Percentiles rank a stretch among this genome's conserved stretches.
phyloP scores from a whole-genome alignment of 768 basidiomycete genomes.

The Leccinum variicolor region DNA sequence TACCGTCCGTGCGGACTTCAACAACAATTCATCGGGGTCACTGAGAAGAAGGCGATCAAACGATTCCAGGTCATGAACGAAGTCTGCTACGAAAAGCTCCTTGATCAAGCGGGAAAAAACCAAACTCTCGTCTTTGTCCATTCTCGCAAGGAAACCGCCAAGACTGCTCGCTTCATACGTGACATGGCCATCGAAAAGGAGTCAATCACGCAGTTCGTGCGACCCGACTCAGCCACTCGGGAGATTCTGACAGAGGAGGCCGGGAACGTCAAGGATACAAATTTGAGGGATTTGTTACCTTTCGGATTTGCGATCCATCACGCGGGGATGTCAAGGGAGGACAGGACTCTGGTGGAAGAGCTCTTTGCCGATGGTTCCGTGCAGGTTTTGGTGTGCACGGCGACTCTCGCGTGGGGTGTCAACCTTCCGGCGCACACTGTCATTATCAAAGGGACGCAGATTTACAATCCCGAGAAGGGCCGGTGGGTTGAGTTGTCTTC shows the following conservation, averaged over 20 bases:
- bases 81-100: conserved; percentile 97
- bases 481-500: conserved; percentile 94
- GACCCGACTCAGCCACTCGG: conserved; percentile 85
- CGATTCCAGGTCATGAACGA: conserved; percentile 98
- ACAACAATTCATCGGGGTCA: conserved; percentile 96
- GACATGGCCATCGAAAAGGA: conserved; percentile 97
- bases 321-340: conserved; percentile 92
- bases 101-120: conserved; percentile 88
- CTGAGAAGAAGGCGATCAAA: conserved; percentile 99
- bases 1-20: conserved; percentile 94
- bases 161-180: conserved; percentile 91
- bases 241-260: conserved; percentile 88
- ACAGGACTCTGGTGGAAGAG: conserved; percentile 90
- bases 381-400: conserved; percentile 94
- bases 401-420: conserved; percentile 99
- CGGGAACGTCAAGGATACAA: conserved; percentile 74
- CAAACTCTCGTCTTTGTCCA: conserved; percentile 97
- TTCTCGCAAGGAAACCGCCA: conserved; percentile 96
- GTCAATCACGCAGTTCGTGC: conserved; percentile 94
- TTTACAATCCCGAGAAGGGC: conserved; percentile 98
- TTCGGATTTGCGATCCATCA: conserved; percentile 99
- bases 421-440: conserved; percentile 97
- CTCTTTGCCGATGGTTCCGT: conserved; percentile 90
- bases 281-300: conserved; percentile 85
- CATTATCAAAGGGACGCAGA: conserved; percentile 99